Conservation (phyloP, 345 rosid species). For the Acer campestre region DNA sequence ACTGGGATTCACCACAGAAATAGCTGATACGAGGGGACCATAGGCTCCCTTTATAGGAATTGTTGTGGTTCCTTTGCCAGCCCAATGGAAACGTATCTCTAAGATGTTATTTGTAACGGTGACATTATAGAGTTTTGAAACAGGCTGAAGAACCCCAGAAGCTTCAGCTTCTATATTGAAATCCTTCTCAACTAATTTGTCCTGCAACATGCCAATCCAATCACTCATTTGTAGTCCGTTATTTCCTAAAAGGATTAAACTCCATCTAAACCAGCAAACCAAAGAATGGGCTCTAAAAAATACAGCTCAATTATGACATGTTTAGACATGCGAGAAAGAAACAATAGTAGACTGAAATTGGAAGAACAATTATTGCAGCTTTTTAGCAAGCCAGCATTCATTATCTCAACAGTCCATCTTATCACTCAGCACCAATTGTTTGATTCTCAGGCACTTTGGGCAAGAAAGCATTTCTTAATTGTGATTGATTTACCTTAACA, state of each 20-base stretch:
- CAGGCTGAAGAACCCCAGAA: conserved; percentile 42
- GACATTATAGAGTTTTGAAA: conserved; percentile 26
- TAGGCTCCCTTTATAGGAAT: conserved; percentile 53
- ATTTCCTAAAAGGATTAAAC: neutral
- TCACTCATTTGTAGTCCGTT: neutral
- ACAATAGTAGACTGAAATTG: neutral
- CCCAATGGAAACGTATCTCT: conserved; percentile 62
- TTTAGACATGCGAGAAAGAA: neutral
- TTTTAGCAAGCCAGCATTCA: neutral
- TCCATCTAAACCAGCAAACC: neutral
- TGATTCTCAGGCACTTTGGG: neutral
- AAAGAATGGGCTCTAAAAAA: neutral
- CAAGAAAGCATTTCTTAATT: neutral
- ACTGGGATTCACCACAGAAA: conserved; percentile 35
- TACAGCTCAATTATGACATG: neutral
- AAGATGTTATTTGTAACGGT: conserved; percentile 42
- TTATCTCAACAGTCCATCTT: neutral
- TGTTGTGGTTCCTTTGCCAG: conserved; percentile 62
- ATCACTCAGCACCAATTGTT: neutral
- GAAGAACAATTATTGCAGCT: neutral
- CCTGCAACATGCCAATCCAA: conserved; percentile 35
- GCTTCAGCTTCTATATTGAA: conserved; percentile 31
- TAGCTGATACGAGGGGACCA: conserved; percentile 72
- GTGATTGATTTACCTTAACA: conserved; percentile 49
- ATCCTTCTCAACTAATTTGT: conserved; percentile 26